These are phyloP conservation scores for Datisca glomerata DNA, from an alignment of 306 rosid species.

Conservation along the genomic window DNA sequence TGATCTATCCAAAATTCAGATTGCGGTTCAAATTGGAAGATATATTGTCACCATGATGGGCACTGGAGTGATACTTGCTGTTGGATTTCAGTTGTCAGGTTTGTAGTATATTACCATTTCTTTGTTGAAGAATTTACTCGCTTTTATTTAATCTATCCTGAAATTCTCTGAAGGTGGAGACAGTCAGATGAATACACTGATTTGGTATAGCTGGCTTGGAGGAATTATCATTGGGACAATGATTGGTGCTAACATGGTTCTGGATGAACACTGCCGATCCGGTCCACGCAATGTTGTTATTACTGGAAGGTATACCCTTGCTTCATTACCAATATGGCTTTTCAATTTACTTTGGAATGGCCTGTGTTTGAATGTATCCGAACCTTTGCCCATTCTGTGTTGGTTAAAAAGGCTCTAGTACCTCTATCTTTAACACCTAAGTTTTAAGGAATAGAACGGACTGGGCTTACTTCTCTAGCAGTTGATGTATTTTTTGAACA, in stretches of 20 bases:
- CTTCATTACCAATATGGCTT: too few species aligned
- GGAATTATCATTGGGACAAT: slow-evolving; percentile 91
- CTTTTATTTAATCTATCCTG: slow-evolving; percentile 5
- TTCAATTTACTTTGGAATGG: too few species aligned
- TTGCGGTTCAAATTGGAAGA: slow-evolving; percentile 81
- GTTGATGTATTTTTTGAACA: too few species aligned
- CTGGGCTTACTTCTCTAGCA: too few species aligned
- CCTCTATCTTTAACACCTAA: too few species aligned
- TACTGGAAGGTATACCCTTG: slow-evolving; percentile 97
- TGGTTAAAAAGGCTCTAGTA: too few species aligned
- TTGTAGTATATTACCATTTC: slow-evolving; percentile 7
- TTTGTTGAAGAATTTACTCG: neutral
- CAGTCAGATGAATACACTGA: slow-evolving; percentile 54
- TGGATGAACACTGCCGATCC: slow-evolving; percentile 83
- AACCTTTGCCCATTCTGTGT: too few species aligned
- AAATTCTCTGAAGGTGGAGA: slow-evolving; percentile 58
- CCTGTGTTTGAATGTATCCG: too few species aligned
- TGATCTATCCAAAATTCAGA: slow-evolving; percentile 25
- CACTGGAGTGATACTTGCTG: slow-evolving; percentile 74
- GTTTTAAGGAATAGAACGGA: too few species aligned
- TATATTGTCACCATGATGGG: slow-evolving; percentile 97
- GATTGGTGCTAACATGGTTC: slow-evolving; percentile 86
- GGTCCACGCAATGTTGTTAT: slow-evolving; percentile 93
- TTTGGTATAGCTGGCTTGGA: slow-evolving; percentile 97
- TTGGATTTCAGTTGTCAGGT: slow-evolving; percentile 94